Evolutionary conservation across 2,329 filamentous ascomycete genomes (phyloP).

Genomic region (Nemania sp.): DNA sequence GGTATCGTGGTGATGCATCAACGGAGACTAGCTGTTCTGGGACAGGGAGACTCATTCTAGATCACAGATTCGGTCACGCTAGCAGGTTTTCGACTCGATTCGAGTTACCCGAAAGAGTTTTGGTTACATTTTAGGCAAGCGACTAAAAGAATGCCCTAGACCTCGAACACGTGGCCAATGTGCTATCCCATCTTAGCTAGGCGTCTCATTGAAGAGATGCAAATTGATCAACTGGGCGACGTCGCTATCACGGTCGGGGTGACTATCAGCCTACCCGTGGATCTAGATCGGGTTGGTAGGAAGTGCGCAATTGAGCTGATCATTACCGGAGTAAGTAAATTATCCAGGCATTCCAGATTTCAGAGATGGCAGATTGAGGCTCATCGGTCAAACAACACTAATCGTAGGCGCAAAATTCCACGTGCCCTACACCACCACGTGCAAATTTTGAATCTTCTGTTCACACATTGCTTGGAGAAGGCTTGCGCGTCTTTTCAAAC

Average conservation of each 20-base stretch:
- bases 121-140: conserved; percentile 14
- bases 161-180: conserved; percentile 27
- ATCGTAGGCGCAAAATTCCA: background rate
- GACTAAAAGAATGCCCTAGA: background rate
- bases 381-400: conserved; percentile 7
- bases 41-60: conserved; percentile 26
- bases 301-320: conserved; percentile 15
- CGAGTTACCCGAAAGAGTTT: conserved; percentile 12
- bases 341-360: background rate
- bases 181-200: background rate
- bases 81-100: conserved; percentile 5
- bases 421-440: background rate
- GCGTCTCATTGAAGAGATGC: background rate
- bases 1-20: conserved; percentile 19
- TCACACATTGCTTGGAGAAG: background rate
- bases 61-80: conserved; percentile 30
- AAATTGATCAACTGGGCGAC: background rate
- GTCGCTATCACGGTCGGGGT: background rate
- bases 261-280: background rate
- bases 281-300: conserved; percentile 3
- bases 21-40: conserved; percentile 28
- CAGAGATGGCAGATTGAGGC: conserved; percentile 16
- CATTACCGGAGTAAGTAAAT: conserved; percentile 21
- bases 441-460: background rate
- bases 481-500: background rate